phyloP scores from a whole-genome alignment of 2,329 filamentous ascomycete species.

The Aspergillus udagawae region DNA sequence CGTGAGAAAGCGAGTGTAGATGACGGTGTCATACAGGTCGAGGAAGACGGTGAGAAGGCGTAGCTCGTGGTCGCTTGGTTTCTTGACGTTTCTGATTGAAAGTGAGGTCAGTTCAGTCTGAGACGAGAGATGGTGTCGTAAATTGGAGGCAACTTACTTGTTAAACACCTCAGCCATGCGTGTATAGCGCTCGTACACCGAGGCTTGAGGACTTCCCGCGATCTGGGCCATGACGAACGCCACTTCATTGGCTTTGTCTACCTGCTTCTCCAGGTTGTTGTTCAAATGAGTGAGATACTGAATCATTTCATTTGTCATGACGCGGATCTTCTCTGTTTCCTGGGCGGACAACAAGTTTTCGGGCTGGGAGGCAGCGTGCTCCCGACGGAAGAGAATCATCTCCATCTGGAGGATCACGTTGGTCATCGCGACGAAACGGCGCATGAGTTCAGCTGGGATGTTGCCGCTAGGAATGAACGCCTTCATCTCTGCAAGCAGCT shows the following conservation, averaged over 20 bases:
- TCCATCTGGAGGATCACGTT: conserved; percentile 22
- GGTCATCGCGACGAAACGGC: conserved; percentile 18
- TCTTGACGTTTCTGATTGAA: conserved; percentile 16
- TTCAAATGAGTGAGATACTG: conserved; percentile 14
- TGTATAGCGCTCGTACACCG: background rate
- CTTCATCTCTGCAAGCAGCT: conserved; percentile 15
- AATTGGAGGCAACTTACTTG: conserved; percentile 12
- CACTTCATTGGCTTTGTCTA: conserved; percentile 6
- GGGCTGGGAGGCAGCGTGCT: background rate
- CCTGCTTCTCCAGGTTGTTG: conserved; percentile 7
- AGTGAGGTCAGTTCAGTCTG: background rate
- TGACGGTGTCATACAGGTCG: conserved; percentile 24
- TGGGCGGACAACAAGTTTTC: conserved; percentile 6
- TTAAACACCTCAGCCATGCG: conserved; percentile 8
- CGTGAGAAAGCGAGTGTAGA: conserved; percentile 21
- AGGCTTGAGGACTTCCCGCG: background rate
- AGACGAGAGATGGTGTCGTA: background rate
- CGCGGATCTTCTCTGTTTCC: conserved; percentile 9
- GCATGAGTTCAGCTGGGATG: conserved; percentile 8
- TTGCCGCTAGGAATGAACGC: conserved; percentile 9
- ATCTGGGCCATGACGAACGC: conserved; percentile 9
- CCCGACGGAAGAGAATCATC: conserved; percentile 17
- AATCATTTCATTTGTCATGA: conserved; percentile 11
- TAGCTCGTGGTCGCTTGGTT: conserved; percentile 17
- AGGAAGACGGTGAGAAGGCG: conserved; percentile 18